phyloP scores from a whole-genome alignment of 805 yeast species.

The Jamesozyma hellenica region DNA sequence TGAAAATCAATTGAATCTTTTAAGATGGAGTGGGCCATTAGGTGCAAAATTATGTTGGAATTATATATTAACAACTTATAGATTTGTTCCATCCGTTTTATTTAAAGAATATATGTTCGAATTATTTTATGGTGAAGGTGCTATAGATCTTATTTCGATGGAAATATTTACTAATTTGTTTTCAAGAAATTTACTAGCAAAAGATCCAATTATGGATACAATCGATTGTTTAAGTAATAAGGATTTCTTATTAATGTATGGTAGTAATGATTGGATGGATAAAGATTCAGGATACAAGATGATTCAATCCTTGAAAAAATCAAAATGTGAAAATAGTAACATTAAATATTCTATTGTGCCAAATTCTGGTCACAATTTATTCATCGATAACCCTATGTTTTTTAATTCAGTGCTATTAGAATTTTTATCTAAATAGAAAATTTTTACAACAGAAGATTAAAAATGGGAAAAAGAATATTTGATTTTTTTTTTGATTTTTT shows the following conservation, averaged over 20 bases:
- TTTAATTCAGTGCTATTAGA: constrained; percentile 34
- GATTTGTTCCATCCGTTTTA: constrained; percentile 17
- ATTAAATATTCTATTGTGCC: constrained; percentile 18
- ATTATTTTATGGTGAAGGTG: constrained; percentile 8
- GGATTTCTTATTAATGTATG: constrained; percentile 42
- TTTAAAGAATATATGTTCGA: constrained; percentile 22
- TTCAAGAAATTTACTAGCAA: constrained; percentile 37
- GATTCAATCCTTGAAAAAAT: constrained; percentile 12
- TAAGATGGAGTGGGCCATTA: constrained; percentile 37
- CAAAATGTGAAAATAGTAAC: neutral
- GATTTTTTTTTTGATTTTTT: no score
- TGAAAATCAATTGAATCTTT: constrained; percentile 35
- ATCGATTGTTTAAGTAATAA: constrained; percentile 29
- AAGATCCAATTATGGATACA: constrained; percentile 56
- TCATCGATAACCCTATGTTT: constrained; percentile 49
- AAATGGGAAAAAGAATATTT: no score
- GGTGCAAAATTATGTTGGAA: constrained; percentile 32
- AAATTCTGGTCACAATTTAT: constrained; percentile 67
- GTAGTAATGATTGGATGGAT: constrained; percentile 69
- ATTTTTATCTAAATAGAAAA: neutral
- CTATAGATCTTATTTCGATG: constrained; percentile 11
- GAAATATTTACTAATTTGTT: constrained; percentile 24
- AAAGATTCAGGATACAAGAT: constrained; percentile 38
- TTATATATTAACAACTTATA: constrained; percentile 26
- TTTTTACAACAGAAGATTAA: no score